Percentiles rank a stretch among this genome's conserved stretches.
Evolutionary conservation across 768 basidiomycete genomes (phyloP).

Genomic region (Phylloporus arenicola): DNA sequence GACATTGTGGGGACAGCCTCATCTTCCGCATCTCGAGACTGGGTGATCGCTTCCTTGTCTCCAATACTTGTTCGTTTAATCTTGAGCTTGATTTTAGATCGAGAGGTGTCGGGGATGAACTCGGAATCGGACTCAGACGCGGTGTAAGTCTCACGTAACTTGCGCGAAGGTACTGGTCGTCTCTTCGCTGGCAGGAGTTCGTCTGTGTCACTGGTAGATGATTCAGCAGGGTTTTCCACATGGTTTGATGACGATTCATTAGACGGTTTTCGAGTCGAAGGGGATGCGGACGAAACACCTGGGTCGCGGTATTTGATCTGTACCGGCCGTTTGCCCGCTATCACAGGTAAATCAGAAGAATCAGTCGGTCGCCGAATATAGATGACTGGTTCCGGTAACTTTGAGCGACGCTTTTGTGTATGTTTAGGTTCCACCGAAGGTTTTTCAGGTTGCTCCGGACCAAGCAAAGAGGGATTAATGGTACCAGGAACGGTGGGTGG

Average conservation of each 20-base stretch:
- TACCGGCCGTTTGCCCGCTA: conserved; percentile 21
- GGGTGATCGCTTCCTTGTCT: background rate
- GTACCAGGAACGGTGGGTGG: conserved; percentile 10
- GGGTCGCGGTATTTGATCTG: conserved; percentile 29
- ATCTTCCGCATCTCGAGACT: background rate
- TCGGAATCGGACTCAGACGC: conserved; percentile 13
- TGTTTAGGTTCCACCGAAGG: background rate
- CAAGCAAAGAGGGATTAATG: conserved; percentile 30
- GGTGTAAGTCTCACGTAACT: conserved; percentile 5
- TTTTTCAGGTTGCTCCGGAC: conserved; percentile 6
- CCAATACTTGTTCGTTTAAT: conserved; percentile 1
- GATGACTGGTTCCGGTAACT: conserved; percentile 23
- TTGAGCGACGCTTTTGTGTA: conserved; percentile 7
- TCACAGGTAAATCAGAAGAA: conserved; percentile 14
- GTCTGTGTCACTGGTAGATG: background rate
- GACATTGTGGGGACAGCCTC: conserved; percentile 4
- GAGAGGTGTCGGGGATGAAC: conserved; percentile 8
- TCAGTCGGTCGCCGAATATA: conserved; percentile 29
- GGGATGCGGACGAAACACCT: background rate
- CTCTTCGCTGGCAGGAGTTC: background rate
- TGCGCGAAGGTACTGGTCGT: conserved; percentile 14
- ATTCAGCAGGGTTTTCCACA: background rate
- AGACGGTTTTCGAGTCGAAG: background rate
- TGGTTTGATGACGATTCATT: background rate
- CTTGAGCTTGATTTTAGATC: background rate